phyloP scores from a whole-genome alignment of 495 filamentous ascomycete species.

The Symbiotaphrina buchneri region DNA sequence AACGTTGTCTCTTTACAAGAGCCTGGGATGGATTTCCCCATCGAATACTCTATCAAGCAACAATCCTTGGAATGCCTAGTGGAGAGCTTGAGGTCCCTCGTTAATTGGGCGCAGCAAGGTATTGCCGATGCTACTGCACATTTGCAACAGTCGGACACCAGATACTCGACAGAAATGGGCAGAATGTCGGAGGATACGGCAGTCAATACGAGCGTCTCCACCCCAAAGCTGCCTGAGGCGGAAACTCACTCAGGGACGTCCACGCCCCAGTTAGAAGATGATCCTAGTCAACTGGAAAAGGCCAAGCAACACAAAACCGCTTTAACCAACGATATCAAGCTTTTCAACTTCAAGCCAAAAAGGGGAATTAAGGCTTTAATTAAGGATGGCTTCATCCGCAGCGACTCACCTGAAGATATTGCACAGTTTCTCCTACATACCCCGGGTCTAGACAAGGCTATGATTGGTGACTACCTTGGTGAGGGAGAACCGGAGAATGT shows the following conservation, averaged over 20 bases:
- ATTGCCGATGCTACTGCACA: slow-evolving; percentile 33
- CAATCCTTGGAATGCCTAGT: slow-evolving; percentile 75
- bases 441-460: slow-evolving; percentile 66
- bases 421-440: slow-evolving; percentile 56
- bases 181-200: slow-evolving; percentile 60
- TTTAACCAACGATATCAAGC: slow-evolving; percentile 62
- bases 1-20: slow-evolving; percentile 37
- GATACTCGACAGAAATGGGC: slow-evolving; percentile 49
- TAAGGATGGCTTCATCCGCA: slow-evolving; percentile 66
- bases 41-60: slow-evolving; percentile 73
- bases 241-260: slow-evolving; percentile 44
- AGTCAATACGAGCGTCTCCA: slow-evolving; percentile 21
- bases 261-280: slow-evolving; percentile 62
- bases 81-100: slow-evolving; percentile 66
- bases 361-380: slow-evolving; percentile 70
- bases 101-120: slow-evolving; percentile 76
- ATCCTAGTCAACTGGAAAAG: slow-evolving; percentile 76
- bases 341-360: slow-evolving; percentile 98
- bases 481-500: slow-evolving; percentile 85
- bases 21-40: slow-evolving; percentile 43
- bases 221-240: slow-evolving; percentile 21
- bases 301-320: slow-evolving; percentile 89
- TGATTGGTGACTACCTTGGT: slow-evolving; percentile 86
- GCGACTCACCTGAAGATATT: slow-evolving; percentile 56
- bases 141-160: slow-evolving; percentile 25